Percentiles rank a stretch among this genome's conserved stretches.
phyloP scores from a whole-genome alignment of 202 grass and related monocot genomes.

The Panicum virgatum region DNA sequence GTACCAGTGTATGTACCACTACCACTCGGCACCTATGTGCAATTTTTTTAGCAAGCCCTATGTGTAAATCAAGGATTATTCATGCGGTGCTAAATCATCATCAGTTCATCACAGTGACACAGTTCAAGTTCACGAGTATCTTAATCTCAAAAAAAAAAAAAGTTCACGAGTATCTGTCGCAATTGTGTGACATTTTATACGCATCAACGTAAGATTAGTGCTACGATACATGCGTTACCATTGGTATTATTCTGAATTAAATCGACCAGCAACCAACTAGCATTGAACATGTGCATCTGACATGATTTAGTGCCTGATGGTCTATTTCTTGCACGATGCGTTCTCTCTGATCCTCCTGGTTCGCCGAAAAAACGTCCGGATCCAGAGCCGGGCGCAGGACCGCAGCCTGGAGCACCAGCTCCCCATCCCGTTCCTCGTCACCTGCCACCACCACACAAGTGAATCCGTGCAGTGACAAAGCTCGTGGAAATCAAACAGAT shows the following conservation, averaged over 20 bases:
- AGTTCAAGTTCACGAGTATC: too few species aligned
- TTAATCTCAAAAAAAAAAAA: too few species aligned
- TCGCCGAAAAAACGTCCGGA: constrained; percentile 2
- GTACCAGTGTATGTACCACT: too few species aligned
- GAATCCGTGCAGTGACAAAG: background rate
- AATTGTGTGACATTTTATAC: background rate
- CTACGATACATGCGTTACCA: background rate
- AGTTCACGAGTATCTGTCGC: background rate
- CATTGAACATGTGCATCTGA: background rate
- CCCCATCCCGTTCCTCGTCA: background rate
- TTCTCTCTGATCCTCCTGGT: constrained; percentile 16
- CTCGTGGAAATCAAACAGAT: background rate
- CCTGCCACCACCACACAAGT: background rate
- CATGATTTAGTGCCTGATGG: background rate
- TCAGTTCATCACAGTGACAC: too few species aligned
- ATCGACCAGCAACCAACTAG: background rate
- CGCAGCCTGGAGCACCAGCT: constrained; percentile 33
- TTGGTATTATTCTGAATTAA: background rate
- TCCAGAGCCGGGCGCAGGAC: constrained; percentile 19
- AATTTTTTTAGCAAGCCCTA: too few species aligned
- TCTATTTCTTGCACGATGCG: constrained; percentile 34
- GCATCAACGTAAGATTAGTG: background rate
- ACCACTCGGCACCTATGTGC: too few species aligned
- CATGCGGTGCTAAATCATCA: too few species aligned
- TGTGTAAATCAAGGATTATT: too few species aligned